Base-by-base conservation (phyloP, 495 filamentous ascomycete species). In the Podospora appendiculata region DNA sequence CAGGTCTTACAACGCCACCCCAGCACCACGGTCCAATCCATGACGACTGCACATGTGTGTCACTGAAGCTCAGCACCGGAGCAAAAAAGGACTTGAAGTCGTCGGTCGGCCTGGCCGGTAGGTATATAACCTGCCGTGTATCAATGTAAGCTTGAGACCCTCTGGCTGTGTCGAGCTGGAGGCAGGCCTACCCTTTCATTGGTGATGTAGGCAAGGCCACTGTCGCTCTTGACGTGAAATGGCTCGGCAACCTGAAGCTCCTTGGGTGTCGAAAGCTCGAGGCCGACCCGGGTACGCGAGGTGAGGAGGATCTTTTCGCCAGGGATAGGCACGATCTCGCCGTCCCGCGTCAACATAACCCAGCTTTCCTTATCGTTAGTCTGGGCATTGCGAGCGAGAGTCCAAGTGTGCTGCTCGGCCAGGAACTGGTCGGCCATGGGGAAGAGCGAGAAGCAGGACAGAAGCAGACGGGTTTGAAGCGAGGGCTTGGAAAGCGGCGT, bases 11-110 rank as follows among this genome's bases (percentile, higher is more conserved):
- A 32, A 84, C 70, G 32, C 84, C 85, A 19, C 80, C 80, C 93
- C 93, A 98, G 58, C 85, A 84, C 71, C 96, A 97, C 9, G 94
- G 86, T n/a, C 93, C 93, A 61, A 97, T 94, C 72, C 91, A 95
- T 2, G 94, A 90, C 2, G 92, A 88, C 7, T 86, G 81, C 49
- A 96, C 88, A 61, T 89, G 89, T n/a, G 84, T 86, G 67, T 98
- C 92, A 68, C 83, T 81, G 41, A 96, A 77, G 59, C 88, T 87
- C 46, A 92, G 78, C 49, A 96, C 83, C 17, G 93, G 93, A 0
- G 85, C 80, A 19, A 90, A 89, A 71, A 98, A 96, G 48, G 90
- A 96, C 60, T 88, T 84, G 59, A 97, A 79, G 32, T 79, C 71
- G 8, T 81, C 70, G 11, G 82, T 87, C 32, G 78, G 76, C 25